phyloP scores from a whole-genome alignment of 2,329 filamentous ascomycete genomes.

The Diaporthe velutina region DNA sequence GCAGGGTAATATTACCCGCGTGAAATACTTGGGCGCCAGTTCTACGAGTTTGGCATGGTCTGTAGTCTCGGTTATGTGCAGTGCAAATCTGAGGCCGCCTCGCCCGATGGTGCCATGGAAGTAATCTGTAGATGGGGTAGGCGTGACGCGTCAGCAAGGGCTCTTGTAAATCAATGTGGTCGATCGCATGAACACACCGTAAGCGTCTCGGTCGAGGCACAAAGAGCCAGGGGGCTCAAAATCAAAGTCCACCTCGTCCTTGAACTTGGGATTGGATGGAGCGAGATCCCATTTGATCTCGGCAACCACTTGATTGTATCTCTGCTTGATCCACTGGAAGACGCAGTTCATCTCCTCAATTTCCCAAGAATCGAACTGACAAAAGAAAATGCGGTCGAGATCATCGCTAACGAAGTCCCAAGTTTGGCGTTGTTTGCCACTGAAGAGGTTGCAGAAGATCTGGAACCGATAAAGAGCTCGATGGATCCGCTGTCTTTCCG shows the following conservation, averaged over 20 bases:
- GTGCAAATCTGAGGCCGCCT: constrained; percentile 15
- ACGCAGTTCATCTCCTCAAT: constrained; percentile 37
- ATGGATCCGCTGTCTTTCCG: constrained; percentile 27
- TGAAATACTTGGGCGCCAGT: constrained; percentile 44
- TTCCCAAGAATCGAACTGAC: constrained; percentile 37
- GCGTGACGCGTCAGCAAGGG: too few relatives aligned
- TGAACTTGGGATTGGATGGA: constrained; percentile 32
- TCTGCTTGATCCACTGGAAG: constrained; percentile 21
- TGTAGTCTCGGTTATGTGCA: constrained; percentile 26
- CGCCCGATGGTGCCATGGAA: constrained; percentile 23
- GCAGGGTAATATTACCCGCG: too few relatives aligned
- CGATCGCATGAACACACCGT: not conserved
- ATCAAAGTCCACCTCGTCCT: not conserved
- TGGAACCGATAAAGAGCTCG: constrained; percentile 39
- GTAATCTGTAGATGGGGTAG: not conserved
- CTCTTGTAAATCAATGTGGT: too few relatives aligned
- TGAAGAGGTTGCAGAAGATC: constrained; percentile 28
- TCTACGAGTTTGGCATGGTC: constrained; percentile 46
- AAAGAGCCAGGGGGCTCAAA: constrained; percentile 27
- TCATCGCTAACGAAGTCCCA: not conserved
- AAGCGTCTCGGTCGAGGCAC: not conserved
- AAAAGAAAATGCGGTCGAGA: constrained; percentile 24
- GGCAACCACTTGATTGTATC: constrained; percentile 20
- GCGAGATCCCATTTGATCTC: constrained; percentile 27
- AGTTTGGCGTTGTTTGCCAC: not conserved